These are phyloP conservation scores for Globisporangium middletonii DNA, from an alignment of 352 stramenopile genomes.

Conservation along the genomic window DNA sequence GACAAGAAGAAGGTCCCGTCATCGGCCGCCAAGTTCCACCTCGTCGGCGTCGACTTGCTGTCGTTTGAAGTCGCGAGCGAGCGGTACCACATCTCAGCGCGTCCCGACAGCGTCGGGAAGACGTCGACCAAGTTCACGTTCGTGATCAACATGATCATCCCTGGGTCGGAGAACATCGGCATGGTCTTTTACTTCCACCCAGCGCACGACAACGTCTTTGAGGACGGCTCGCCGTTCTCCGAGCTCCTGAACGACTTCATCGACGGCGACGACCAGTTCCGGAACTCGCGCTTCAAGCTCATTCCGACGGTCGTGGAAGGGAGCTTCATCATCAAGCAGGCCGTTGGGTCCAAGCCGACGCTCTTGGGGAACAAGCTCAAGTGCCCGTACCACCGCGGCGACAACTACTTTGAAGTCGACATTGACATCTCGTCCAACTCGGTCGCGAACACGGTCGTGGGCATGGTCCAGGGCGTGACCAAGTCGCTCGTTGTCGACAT, in stretches of 20 bases:
- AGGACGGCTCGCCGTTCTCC: constrained; percentile 84
- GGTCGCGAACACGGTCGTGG: constrained; percentile 86
- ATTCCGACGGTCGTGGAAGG: constrained; percentile 96
- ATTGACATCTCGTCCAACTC: constrained; percentile 93
- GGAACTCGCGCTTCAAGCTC: constrained; percentile 97
- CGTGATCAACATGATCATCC: constrained; percentile 89
- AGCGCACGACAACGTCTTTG: constrained; percentile 70
- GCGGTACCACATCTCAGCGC: constrained; percentile 73
- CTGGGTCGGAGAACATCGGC: constrained; percentile 63
- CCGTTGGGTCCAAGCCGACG: constrained; percentile 93
- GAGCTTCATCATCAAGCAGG: constrained; percentile 95
- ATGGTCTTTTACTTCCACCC: constrained; percentile 88
- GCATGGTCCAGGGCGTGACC: constrained; percentile 86
- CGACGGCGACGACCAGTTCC: constrained; percentile 93
- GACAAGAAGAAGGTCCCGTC: constrained; percentile 89
- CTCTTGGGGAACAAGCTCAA: constrained; percentile 97
- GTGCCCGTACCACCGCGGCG: constrained; percentile 75
- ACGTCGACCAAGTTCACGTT: constrained; percentile 82
- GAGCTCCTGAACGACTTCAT: constrained; percentile 89
- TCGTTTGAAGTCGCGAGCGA: constrained; percentile 68
- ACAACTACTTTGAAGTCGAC: constrained; percentile 95
- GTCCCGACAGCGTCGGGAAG: constrained; percentile 62
- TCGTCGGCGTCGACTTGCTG: constrained; percentile 76
- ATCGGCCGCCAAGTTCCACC: constrained; percentile 60
- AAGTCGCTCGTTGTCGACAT: constrained; percentile 88